Evolutionary conservation across 2,329 filamentous ascomycete species (phyloP).

Genomic region (Penicillium italicum): DNA sequence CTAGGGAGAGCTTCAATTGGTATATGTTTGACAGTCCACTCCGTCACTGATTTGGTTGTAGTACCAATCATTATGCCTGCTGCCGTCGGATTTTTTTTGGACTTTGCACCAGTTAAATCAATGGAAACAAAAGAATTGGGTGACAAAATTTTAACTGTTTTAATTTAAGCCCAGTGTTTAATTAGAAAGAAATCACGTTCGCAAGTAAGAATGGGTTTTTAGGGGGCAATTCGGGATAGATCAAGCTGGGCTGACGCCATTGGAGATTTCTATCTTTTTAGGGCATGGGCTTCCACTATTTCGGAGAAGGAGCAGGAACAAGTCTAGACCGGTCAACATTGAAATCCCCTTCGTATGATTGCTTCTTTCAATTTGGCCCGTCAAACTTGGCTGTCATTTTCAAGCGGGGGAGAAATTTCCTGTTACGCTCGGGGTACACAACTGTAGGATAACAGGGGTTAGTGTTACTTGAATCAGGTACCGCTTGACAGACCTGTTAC

Average conservation of each 20-base stretch:
- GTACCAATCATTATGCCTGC: conserved; percentile 17
- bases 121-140: conserved; percentile 3
- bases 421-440: conserved; percentile 7
- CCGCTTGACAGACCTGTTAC: conserved; percentile 14
- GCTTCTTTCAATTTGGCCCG: conserved; percentile 12
- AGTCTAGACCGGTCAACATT: conserved; percentile 24
- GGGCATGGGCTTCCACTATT: background rate
- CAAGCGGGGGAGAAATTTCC: conserved; percentile 6
- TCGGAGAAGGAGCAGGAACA: conserved; percentile 21
- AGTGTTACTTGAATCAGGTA: conserved; percentile 20
- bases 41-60: conserved; percentile 15
- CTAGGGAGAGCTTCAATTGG: background rate
- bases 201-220: background rate
- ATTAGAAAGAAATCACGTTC: background rate
- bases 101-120: conserved; percentile 19
- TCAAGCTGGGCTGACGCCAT: conserved; percentile 16
- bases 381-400: conserved; percentile 4
- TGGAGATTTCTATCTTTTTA: background rate
- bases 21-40: background rate
- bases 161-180: background rate
- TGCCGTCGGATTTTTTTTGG: conserved; percentile 15
- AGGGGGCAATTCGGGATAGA: background rate
- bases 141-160: background rate
- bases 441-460: conserved; percentile 8
- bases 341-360: conserved; percentile 19